Evolutionary conservation across 2,329 filamentous ascomycete species (phyloP), one percentile per base, ranked within the genome.

Genomic region (Colletotrichum zoysiae): DNA sequence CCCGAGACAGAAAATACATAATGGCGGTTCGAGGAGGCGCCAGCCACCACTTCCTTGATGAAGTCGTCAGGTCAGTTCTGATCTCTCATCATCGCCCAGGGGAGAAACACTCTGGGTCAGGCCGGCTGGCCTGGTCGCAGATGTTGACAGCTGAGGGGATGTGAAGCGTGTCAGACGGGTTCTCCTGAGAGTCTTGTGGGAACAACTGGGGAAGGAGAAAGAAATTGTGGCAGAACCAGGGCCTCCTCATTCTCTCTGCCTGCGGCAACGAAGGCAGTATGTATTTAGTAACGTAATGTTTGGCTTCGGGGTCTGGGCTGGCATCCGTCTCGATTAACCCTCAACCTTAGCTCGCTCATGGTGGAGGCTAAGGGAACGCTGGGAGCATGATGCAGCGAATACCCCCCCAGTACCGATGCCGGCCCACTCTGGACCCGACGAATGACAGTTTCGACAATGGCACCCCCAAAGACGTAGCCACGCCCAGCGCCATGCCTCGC

Each of bases 351-450:
- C 44, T 46, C 44, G 26, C 64, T 67, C 58, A 38, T 46, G 57
- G 57, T 71, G 56, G 68, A 71, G 64, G 64, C 23, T 50, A 50
- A 48, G 64, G 64, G 68, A 48, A 69, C 55, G 65, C 58, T 71
- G 40, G 69, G 65, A 69, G 69, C 65, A 64, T 53, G 69, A 60
- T 69, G 59, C 69, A 71, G 59, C 44, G 69, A 71, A 48, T 57
- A 71, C 46, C 59, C 46, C 59, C 59, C 58, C 46, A 60, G 53
- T 55, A 51, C 40, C 46, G 40, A 58, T 42, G 59, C 35, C 46
- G 65, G 46, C 26, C 59, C 65, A 71, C 33, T 30, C 38, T 33
- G 23, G 53, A 42, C 59, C 53, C 30, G 59, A 38, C 65, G 65
- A 71, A 71, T 71, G 40, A 56, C 65, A 56, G 58, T 61, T 51